These are phyloP conservation scores for Neurospora cerealis DNA, from an alignment of 495 filamentous ascomycete genomes.

Conservation along the genomic window DNA sequence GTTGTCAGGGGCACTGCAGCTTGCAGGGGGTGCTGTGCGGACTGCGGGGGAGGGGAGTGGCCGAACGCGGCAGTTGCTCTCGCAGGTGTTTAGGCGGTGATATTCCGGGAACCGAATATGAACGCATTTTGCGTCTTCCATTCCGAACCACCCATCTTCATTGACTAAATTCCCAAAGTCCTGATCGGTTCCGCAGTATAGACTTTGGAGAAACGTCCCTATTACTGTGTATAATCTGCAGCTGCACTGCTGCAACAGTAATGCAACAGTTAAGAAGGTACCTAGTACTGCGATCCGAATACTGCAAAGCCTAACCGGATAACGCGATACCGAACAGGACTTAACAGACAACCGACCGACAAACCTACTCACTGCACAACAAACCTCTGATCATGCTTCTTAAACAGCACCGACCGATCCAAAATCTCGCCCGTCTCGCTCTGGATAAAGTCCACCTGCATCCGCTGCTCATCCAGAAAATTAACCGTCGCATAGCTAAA, in stretches of 20 bases:
- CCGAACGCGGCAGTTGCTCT: neutral
- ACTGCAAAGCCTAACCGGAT: too few relatives aligned
- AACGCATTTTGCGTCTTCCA: neutral
- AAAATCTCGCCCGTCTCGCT: constrained; percentile 41
- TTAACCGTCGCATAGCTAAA: constrained; percentile 41
- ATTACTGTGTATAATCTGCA: too few relatives aligned
- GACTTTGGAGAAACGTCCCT: too few relatives aligned
- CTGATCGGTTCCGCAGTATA: too few relatives aligned
- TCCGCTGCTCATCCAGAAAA: constrained; percentile 20
- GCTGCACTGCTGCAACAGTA: too few relatives aligned
- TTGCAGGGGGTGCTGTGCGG: neutral
- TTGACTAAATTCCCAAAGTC: too few relatives aligned
- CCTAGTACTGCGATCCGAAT: too few relatives aligned
- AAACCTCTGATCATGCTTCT: constrained; percentile 40
- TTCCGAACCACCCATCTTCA: neutral
- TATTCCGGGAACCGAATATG: neutral
- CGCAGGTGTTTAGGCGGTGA: neutral
- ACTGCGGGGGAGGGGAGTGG: neutral
- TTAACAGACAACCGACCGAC: neutral
- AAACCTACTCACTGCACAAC: constrained; percentile 30
- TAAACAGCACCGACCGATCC: constrained; percentile 43
- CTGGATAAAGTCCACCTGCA: constrained; percentile 31
- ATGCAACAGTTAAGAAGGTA: too few relatives aligned
- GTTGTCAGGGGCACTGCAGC: neutral
- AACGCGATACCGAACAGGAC: too few relatives aligned